phyloP scores from a whole-genome alignment of 1,284 basidiomycete genomes.

The Tilletiaria anomala region DNA sequence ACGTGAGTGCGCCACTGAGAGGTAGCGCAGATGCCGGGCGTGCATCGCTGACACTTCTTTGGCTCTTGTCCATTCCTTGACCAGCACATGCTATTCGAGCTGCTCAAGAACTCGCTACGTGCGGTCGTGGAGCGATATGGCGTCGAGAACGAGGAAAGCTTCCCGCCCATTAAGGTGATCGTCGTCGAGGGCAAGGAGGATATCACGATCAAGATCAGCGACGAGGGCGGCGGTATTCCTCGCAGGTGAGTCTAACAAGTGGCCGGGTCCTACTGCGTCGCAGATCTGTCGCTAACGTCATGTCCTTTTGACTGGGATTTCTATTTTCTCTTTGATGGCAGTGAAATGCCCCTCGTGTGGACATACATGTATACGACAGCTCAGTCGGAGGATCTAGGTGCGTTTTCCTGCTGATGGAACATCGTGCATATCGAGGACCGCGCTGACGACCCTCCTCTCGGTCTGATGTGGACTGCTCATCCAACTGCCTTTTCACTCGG shows the following conservation, averaged over 20 bases:
- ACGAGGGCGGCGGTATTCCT: conserved; percentile 92
- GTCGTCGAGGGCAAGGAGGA: conserved; percentile 57
- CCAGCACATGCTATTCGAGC: conserved; percentile 83
- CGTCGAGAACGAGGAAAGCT: conserved; percentile 63
- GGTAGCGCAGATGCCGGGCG: too few species aligned
- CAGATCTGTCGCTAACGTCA: too few species aligned
- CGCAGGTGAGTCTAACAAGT: conserved; percentile 47
- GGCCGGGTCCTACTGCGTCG: too few species aligned
- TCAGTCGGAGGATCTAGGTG: conserved; percentile 68
- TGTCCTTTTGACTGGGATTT: background rate
- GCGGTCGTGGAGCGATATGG: conserved; percentile 90
- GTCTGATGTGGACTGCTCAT: too few species aligned
- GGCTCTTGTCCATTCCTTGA: conserved; percentile 5
- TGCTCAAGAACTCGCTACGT: conserved; percentile 95
- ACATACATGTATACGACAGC: conserved; percentile 98
- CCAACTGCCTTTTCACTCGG: too few species aligned
- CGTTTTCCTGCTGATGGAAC: too few species aligned
- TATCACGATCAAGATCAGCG: conserved; percentile 95
- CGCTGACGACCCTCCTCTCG: too few species aligned
- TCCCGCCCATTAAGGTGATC: conserved; percentile 50
- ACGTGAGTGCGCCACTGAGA: conserved; percentile 33
- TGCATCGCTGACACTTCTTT: background rate
- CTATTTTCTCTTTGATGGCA: conserved; percentile 1
- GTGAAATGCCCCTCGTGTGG: conserved; percentile 90
- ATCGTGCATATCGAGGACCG: too few species aligned